Conservation (phyloP, 768 basidiomycete species). For the Agaricus blazei region DNA sequence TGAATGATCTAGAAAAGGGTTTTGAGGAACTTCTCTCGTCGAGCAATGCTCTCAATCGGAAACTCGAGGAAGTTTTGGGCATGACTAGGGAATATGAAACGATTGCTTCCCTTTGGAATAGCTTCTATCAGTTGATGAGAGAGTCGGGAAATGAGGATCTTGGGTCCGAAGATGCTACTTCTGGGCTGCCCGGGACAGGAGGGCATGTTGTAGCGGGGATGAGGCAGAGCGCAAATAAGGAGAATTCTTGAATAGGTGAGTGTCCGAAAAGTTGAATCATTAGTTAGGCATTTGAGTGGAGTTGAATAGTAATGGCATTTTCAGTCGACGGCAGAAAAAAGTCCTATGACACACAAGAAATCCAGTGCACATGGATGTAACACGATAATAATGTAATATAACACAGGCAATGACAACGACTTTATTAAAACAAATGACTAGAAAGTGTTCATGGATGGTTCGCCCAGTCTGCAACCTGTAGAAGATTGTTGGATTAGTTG, state of each 20-base stretch:
- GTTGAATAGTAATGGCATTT: background rate
- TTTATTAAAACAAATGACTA: conserved; percentile 6
- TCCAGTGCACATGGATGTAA: conserved; percentile 12
- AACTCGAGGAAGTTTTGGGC: conserved; percentile 86
- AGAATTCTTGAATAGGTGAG: background rate
- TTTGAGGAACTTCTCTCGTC: conserved; percentile 86
- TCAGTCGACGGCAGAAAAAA: background rate
- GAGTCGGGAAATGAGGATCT: conserved; percentile 33
- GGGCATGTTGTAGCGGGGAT: conserved; percentile 48
- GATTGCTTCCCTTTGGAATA: conserved; percentile 80
- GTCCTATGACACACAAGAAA: background rate
- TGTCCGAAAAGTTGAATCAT: background rate
- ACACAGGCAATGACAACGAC: conserved; percentile 13
- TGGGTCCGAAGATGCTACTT: conserved; percentile 26
- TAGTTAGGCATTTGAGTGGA: background rate
- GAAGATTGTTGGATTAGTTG: background rate
- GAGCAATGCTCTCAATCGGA: conserved; percentile 83
- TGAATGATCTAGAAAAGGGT: conserved; percentile 33
- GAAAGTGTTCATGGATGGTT: conserved; percentile 36
- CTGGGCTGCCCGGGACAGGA: conserved; percentile 66
- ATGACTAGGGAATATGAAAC: conserved; percentile 93
- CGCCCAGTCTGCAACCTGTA: conserved; percentile 53
- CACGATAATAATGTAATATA: conserved; percentile 22
- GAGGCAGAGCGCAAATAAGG: conserved; percentile 9
- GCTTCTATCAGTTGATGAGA: conserved; percentile 75